Evolutionary conservation across 2,329 filamentous ascomycete genomes (phyloP).

Genomic region (Neonectria ditissima): DNA sequence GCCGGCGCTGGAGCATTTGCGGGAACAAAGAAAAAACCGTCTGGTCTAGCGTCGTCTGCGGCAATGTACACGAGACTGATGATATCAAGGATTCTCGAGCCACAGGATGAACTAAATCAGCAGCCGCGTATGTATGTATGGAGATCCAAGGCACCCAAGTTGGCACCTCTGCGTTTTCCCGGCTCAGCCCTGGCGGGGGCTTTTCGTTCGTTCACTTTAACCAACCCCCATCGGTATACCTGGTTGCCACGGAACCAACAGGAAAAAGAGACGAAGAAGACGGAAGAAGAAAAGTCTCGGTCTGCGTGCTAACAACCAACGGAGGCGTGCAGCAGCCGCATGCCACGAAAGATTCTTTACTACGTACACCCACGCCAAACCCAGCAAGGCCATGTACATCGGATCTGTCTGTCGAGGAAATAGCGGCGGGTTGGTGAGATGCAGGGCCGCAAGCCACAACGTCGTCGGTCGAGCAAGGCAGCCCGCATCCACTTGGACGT

Average conservation of each 20-base stretch:
- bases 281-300: background rate
- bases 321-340: slow-evolving; percentile 13
- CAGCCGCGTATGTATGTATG: background rate
- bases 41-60: background rate
- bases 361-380: slow-evolving; percentile 19
- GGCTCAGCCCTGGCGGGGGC: slow-evolving; percentile 2
- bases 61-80: slow-evolving; percentile 16
- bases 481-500: slow-evolving; percentile 12
- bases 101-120: slow-evolving; percentile 12
- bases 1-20: slow-evolving; percentile 19
- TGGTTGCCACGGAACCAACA: slow-evolving; percentile 8
- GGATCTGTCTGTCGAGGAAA: slow-evolving; percentile 8
- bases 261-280: background rate
- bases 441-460: slow-evolving; percentile 20
- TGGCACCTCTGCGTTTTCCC: slow-evolving; percentile 19
- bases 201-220: slow-evolving; percentile 1
- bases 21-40: too few relatives aligned
- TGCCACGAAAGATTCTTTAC: slow-evolving; percentile 10
- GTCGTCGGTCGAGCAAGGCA: slow-evolving; percentile 9
- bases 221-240: slow-evolving; percentile 6
- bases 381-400: background rate
- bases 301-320: slow-evolving; percentile 16
- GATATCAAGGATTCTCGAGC: slow-evolving; percentile 10
- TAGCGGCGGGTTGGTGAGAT: slow-evolving; percentile 15
- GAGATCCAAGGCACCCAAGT: slow-evolving; percentile 7